Base-by-base conservation (phyloP, 1,284 basidiomycete genomes). In the Ustilago tritici region DNA sequence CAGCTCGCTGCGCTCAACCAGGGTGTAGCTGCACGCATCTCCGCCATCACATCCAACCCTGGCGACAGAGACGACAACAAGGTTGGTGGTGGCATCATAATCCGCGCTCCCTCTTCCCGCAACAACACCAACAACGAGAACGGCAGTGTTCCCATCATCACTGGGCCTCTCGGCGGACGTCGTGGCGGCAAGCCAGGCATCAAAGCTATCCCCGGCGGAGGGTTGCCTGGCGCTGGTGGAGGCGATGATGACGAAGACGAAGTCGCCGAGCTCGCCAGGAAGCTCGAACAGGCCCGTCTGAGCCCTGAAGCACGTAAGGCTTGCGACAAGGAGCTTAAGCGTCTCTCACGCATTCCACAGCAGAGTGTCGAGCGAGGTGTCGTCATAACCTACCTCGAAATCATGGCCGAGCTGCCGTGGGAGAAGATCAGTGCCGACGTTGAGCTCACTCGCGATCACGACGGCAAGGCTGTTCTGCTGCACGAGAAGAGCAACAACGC, bases 361-460 rank as follows among this genome's bases (percentile, higher is more conserved):
- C 84, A 86, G 69, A 82, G 81, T 56, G 83, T 86, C 56, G 84
- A 86, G 66, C 75, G 84, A 15, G 83, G 84, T 41, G 84, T 86
- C 11, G 70, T 87, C 57, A 84, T 86, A 65, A 82, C 83, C 49
- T 87, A 87, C 64, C 82, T 87, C 54, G 86, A 87, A 59, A 81
- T 81, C 56, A 86, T 87, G 84, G 65, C 80, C 19, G 86, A 87
- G 55, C 70, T 87, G 49, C 86, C 86, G 9, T 87, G 86, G 86
- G 81, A 84, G 35, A 82, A 79, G 61, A 78, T 75, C 47, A 78
- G 68, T 15, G 67, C 79, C n/a, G 83, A 84, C 31, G 31, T 83
- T 11, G 60, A 73, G 35, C 66, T 70, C 8, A 14, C 36, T 7
- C 62, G 62, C 14, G 61, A 77, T 36, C 63, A 70, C 28, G 28